Evolutionary conservation across 164 flowering plant species (phyloP).

Genomic region (Kingdonia uniflora): DNA sequence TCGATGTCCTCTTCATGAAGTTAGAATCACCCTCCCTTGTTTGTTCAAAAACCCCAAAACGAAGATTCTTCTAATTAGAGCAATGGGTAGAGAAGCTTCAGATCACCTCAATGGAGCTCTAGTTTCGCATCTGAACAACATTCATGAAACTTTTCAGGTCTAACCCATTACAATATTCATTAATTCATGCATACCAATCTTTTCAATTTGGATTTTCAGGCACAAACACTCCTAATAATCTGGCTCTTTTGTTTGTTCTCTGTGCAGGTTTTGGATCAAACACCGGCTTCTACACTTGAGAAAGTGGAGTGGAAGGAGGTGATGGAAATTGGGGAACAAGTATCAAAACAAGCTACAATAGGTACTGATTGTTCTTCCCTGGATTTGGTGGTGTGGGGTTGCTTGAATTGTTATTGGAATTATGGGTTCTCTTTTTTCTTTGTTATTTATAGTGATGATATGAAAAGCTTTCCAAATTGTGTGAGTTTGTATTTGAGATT

Average conservation of each 20-base stretch:
- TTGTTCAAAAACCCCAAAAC: too few relatives aligned
- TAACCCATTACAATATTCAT: slow-evolving; percentile 1
- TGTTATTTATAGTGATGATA: too few relatives aligned
- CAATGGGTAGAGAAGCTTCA: slow-evolving; percentile 33
- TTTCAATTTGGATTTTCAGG: slow-evolving; percentile 1
- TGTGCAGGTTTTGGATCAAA: slow-evolving; percentile 48
- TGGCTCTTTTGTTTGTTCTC: background rate
- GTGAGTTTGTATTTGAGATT: too few relatives aligned
- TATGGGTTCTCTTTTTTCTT: too few relatives aligned
- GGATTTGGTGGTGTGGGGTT: too few relatives aligned
- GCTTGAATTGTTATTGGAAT: too few relatives aligned
- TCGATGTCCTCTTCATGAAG: too few relatives aligned
- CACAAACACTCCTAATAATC: background rate
- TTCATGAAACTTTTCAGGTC: slow-evolving; percentile 81
- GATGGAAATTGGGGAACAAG: slow-evolving; percentile 49
- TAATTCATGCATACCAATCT: background rate
- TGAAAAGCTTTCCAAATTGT: too few relatives aligned
- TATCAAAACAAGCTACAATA: slow-evolving; percentile 76
- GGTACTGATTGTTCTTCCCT: too few relatives aligned
- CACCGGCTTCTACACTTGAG: slow-evolving; percentile 39
- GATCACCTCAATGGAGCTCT: slow-evolving; percentile 38
- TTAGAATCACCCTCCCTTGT: too few relatives aligned
- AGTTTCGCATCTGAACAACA: slow-evolving; percentile 37
- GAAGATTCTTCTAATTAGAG: too few relatives aligned
- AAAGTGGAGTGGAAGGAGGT: slow-evolving; percentile 77